Evolutionary conservation across 2,329 filamentous ascomycete genomes (phyloP).

Genomic region (Pseudocercospora vitis): DNA sequence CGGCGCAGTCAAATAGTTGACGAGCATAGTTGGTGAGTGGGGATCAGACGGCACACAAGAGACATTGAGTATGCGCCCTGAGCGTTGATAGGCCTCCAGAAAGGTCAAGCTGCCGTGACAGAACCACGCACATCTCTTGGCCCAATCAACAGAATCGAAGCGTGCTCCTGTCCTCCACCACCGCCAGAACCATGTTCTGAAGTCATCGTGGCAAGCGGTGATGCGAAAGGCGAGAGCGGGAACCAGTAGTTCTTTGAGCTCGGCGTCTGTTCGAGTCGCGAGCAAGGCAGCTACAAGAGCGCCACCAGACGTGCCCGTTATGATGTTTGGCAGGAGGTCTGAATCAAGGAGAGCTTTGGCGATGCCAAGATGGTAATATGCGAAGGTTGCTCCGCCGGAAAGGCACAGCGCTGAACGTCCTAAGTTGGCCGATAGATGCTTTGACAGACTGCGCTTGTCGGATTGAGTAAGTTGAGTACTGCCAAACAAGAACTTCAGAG

Average conservation of each 20-base stretch:
- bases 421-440: slow-evolving; percentile 84
- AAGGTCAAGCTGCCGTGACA: slow-evolving; percentile 90
- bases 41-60: slow-evolving; percentile 94
- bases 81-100: slow-evolving; percentile 88
- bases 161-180: slow-evolving; percentile 93
- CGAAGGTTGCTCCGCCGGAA: slow-evolving; percentile 89
- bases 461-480: slow-evolving; percentile 68
- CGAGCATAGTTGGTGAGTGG: slow-evolving; percentile 85
- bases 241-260: slow-evolving; percentile 79
- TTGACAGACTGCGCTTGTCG: slow-evolving; percentile 79
- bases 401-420: slow-evolving; percentile 90
- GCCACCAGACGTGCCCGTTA: slow-evolving; percentile 93
- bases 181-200: slow-evolving; percentile 72
- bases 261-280: slow-evolving; percentile 86
- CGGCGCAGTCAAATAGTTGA: slow-evolving; percentile 91
- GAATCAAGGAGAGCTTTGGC: slow-evolving; percentile 86
- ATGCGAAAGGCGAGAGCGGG: slow-evolving; percentile 84
- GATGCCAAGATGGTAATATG: slow-evolving; percentile 95
- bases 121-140: slow-evolving; percentile 82
- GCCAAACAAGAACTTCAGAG: slow-evolving; percentile 66
- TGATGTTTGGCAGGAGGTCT: slow-evolving; percentile 82
- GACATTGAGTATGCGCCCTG: slow-evolving; percentile 91
- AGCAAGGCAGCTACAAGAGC: slow-evolving; percentile 85
- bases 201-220: slow-evolving; percentile 77
- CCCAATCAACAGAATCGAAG: slow-evolving; percentile 94